A percentile compares a stretch with the other conserved stretches of the same genome.
These are phyloP conservation scores for Puccinia horiana DNA, from an alignment of 1,284 basidiomycete species.

Conservation along the genomic window DNA sequence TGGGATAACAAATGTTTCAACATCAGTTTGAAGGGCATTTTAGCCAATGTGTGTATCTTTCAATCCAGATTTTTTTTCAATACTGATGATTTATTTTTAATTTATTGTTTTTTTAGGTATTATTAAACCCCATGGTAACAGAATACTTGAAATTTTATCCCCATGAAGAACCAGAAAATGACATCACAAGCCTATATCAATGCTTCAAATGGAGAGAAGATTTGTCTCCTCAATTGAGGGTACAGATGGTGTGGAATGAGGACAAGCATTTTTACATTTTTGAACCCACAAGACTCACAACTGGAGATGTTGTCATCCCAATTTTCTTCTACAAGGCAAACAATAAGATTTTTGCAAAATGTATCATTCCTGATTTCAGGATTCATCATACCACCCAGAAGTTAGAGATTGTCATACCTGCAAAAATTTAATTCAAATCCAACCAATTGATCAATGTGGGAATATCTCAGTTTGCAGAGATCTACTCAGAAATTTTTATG, in stretches of 20 bases:
- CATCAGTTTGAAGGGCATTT: background rate
- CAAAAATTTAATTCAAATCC: too few species aligned
- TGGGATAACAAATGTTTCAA: background rate
- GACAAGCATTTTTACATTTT: background rate
- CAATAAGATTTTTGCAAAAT: background rate
- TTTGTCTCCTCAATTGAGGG: background rate
- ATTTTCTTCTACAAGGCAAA: background rate
- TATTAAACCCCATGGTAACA: background rate
- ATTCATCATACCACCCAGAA: too few species aligned
- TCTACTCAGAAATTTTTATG: too few species aligned
- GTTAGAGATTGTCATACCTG: too few species aligned
- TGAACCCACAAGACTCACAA: background rate
- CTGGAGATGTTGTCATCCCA: background rate
- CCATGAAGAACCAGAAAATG: background rate
- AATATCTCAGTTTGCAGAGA: too few species aligned
- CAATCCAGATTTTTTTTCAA: too few species aligned
- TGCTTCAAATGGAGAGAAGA: constrained; percentile 4
- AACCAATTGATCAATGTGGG: too few species aligned
- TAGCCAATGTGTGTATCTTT: background rate
- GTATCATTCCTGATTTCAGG: background rate
- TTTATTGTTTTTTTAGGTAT: background rate
- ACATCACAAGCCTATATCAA: background rate
- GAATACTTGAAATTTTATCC: background rate
- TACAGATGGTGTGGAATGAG: background rate
- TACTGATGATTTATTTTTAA: too few species aligned